A percentile compares a stretch with the other conserved stretches of the same genome.
These are phyloP conservation scores for Cladophialophora immunda DNA, from an alignment of 2,329 filamentous ascomycete genomes.

Conservation along the genomic window DNA sequence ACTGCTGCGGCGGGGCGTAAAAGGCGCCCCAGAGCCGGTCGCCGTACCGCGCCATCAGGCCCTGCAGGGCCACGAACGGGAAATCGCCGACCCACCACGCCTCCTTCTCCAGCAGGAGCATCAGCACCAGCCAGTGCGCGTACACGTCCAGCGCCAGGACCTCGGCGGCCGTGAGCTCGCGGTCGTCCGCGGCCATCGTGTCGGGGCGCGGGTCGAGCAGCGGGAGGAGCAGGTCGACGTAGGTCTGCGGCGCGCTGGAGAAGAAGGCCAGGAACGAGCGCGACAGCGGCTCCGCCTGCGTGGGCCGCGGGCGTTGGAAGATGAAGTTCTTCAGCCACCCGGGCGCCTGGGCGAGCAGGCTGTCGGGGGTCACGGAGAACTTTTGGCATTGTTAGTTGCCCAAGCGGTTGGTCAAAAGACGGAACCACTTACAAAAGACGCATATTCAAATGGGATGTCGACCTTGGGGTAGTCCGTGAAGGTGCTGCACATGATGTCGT, in stretches of 20 bases:
- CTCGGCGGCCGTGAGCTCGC: neutral
- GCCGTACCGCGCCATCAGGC: neutral
- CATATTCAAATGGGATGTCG: neutral
- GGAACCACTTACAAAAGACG: neutral
- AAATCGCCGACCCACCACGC: neutral
- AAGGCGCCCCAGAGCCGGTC: neutral
- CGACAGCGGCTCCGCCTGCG: neutral
- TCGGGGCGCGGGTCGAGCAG: neutral
- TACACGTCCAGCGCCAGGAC: neutral
- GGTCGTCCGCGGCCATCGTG: neutral
- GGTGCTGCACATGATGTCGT: neutral
- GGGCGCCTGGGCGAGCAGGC: slow-evolving; percentile 1
- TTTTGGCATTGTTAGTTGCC: neutral
- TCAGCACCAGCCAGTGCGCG: neutral
- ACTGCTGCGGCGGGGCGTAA: neutral
- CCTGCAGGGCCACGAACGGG: neutral
- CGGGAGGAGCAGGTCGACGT: neutral
- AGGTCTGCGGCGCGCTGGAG: slow-evolving; percentile 1
- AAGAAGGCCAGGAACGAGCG: neutral
- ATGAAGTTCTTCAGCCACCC: slow-evolving; percentile 1
- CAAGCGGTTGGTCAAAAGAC: too few relatives aligned
- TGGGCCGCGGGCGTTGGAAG: neutral
- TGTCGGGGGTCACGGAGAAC: neutral
- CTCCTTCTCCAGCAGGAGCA: slow-evolving; percentile 3
- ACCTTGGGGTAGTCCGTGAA: neutral